Conservation (phyloP, 148 eudicot species). For the Dysphania ambrosioides region DNA sequence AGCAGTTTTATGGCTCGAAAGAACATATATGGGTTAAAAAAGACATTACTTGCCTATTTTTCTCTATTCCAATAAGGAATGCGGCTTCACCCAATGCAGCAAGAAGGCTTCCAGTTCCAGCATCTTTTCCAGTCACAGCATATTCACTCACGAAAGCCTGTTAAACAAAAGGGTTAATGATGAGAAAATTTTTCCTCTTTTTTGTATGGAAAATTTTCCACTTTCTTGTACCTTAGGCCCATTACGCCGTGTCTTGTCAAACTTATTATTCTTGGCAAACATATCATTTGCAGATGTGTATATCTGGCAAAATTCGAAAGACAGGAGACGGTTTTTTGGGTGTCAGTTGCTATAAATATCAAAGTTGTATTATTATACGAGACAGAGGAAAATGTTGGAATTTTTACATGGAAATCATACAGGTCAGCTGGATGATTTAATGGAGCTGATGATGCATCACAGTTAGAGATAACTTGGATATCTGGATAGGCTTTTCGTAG, state of each 20-base stretch:
- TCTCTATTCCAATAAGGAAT: conserved; percentile 85
- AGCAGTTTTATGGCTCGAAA: neutral
- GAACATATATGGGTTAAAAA: neutral
- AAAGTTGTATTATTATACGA: neutral
- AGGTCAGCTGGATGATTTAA: conserved; percentile 88
- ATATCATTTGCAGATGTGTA: conserved; percentile 50
- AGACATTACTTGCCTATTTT: conserved; percentile 47
- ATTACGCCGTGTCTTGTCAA: conserved; percentile 50
- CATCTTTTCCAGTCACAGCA: conserved; percentile 70
- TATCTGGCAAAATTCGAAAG: conserved; percentile 36
- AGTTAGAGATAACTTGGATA: conserved; percentile 72
- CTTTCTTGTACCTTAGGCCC: conserved; percentile 64
- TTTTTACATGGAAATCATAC: conserved; percentile 81
- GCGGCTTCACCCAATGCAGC: conserved; percentile 91
- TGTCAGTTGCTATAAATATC: neutral
- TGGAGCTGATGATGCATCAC: conserved; percentile 56
- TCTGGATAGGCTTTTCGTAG: conserved; percentile 74
- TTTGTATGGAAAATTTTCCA: neutral
- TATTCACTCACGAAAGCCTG: conserved; percentile 99
- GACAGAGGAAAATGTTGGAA: conserved; percentile 12
- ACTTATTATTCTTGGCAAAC: conserved; percentile 52
- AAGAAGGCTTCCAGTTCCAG: conserved; percentile 74
- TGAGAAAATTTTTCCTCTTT: conserved; percentile 18
- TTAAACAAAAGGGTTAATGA: conserved; percentile 15
- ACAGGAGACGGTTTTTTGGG: conserved; percentile 7